Evolutionary conservation across 2,329 filamentous ascomycete genomes (phyloP).

Genomic region (Trichophyton mentagrophytes): DNA sequence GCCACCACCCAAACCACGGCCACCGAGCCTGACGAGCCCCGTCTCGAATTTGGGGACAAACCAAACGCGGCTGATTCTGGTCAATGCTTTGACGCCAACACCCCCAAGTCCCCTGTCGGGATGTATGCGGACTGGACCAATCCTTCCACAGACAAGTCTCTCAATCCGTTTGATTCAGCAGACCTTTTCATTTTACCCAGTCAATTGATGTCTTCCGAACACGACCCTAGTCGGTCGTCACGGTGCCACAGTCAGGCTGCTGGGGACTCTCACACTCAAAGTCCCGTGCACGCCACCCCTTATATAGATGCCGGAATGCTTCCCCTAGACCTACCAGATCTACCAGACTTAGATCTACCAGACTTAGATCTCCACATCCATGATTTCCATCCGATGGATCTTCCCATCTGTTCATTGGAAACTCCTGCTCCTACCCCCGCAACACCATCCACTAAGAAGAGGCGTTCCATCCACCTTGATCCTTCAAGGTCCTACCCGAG

Average conservation of each 20-base stretch:
- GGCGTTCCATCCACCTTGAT: neutral
- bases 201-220: neutral
- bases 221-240: neutral
- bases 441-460: neutral
- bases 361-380: neutral
- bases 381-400: neutral
- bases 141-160: neutral
- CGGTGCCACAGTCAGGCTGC: neutral
- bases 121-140: neutral
- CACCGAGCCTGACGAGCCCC: neutral
- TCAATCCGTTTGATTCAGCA: neutral
- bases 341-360: neutral
- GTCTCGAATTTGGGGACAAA: neutral
- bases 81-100: neutral
- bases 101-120: neutral
- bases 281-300: neutral
- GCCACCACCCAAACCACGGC: neutral
- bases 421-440: neutral
- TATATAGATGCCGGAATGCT: neutral
- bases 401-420: neutral
- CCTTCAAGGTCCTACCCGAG: neutral
- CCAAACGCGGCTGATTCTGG: neutral
- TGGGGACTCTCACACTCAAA: neutral
- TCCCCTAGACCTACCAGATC: neutral
- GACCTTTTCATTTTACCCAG: neutral